Base-by-base conservation (phyloP, 106 monocot genomes). In the Apostasia shenzhenica region DNA sequence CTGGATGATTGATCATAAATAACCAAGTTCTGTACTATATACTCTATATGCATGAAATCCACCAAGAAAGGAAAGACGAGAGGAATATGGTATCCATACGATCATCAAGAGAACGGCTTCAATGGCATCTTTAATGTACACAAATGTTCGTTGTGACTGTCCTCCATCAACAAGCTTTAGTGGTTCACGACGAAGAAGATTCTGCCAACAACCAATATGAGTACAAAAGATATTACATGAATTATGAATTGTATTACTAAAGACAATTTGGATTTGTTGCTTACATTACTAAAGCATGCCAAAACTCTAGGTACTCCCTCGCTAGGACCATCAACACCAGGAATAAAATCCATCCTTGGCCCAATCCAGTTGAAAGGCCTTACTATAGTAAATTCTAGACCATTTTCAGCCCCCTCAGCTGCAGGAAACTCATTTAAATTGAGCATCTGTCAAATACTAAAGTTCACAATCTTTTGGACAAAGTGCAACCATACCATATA, bases 341-440 rank as follows among this genome's bases (percentile, higher is more conserved):
- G 89, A 73, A 89, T 89, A 54, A 89, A 89, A 77, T 89, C 89
- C 89, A 85, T 85, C 74, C 89, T 79, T 44, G 89, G 89, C 48
- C 89, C 89, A 68, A 89, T 85, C 84, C 84, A 89, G 51, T 89
- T 89, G 74, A 85, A 89, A 68, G 88, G 88, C 54, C 88, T 82
- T 4, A 89, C 85, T 37, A 84, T 89, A 14, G 84, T 82, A 64
- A 84, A 88, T 41, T 84, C 74, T 45, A 84, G 82, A 6, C 77
- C 88, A 72, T 88, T 84, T 71, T 89, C 89, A 0, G 85, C 89
- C 65, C 85, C 89, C 75, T 89, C 89, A n/a, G 84, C 89, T 89
- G 50, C 6, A 66, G 7, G 26, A 43, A 48, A 2, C 67, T 56
- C 26, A 51, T 49, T 11, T 1, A 14, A 64, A 40, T 62, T 55